Percentiles rank a stretch among this genome's conserved stretches.
These are phyloP conservation scores for Capsicum rhomboideum DNA, from an alignment of 257 asterid species.

Conservation along the genomic window DNA sequence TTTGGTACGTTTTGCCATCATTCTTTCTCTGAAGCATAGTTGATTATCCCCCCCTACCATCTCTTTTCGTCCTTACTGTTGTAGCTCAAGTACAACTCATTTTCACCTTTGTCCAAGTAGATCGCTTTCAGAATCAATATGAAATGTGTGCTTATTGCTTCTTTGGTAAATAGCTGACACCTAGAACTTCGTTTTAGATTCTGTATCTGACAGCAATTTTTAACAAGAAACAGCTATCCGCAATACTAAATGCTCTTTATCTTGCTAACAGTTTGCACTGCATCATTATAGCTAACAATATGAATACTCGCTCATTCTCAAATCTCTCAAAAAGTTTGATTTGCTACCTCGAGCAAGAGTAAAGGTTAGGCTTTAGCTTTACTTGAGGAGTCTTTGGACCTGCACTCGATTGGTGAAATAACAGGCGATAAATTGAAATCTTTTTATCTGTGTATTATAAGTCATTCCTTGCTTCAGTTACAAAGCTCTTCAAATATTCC, in stretches of 20 bases:
- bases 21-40: not conserved
- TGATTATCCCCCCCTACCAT: not conserved
- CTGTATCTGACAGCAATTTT: not conserved
- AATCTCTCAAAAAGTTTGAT: not conserved
- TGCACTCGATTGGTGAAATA: not conserved
- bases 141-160: not conserved
- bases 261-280: not conserved
- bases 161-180: not conserved
- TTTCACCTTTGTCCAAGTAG: not conserved
- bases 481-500: not conserved
- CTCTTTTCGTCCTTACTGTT: not conserved
- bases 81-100: not conserved
- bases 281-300: not conserved
- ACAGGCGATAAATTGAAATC: not conserved
- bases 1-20: conserved; percentile 40
- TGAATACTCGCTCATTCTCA: not conserved
- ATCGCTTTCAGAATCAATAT: not conserved
- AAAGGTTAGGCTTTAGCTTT: not conserved
- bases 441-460: not conserved
- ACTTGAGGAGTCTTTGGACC: not conserved
- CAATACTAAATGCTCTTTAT: not conserved
- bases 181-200: not conserved
- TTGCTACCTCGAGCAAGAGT: not conserved
- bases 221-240: too few relatives aligned
- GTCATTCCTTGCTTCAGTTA: not conserved